Evolutionary conservation across 2,329 filamentous ascomycete species (phyloP).

Genomic region (Endothia cerciana): DNA sequence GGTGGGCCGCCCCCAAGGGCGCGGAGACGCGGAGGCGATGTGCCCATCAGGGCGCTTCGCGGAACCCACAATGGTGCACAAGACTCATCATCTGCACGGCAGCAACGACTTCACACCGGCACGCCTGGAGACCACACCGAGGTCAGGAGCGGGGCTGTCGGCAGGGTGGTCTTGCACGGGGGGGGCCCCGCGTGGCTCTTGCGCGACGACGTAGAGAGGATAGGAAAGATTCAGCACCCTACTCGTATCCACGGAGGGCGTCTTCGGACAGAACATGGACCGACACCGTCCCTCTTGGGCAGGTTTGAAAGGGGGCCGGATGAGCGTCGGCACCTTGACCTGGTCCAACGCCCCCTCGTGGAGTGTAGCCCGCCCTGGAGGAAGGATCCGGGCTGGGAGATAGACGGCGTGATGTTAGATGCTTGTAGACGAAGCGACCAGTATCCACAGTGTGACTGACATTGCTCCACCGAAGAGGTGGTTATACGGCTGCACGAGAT

Average conservation of each 20-base stretch:
- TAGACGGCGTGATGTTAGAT: slow-evolving; percentile 5
- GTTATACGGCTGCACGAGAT: slow-evolving; percentile 15
- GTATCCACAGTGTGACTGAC: slow-evolving; percentile 8
- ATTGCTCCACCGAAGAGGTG: slow-evolving; percentile 1
- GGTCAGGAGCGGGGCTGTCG: background rate
- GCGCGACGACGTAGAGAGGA: background rate
- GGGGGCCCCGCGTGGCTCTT: background rate
- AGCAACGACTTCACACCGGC: slow-evolving; percentile 4
- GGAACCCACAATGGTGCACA: slow-evolving; percentile 2
- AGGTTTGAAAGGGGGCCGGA: slow-evolving; percentile 7
- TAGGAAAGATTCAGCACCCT: background rate
- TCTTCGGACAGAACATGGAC: background rate
- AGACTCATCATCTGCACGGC: slow-evolving; percentile 3
- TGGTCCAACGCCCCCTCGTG: slow-evolving; percentile 3
- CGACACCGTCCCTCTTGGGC: slow-evolving; percentile 14
- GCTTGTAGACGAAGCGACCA: slow-evolving; percentile 10
- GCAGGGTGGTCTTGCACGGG: background rate
- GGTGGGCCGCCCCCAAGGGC: background rate
- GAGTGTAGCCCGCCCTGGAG: background rate
- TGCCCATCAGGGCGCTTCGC: background rate
- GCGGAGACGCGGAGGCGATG: background rate
- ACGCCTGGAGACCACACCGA: background rate
- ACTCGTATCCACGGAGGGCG: slow-evolving; percentile 11
- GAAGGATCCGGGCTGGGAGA: background rate
- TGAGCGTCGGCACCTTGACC: background rate